Evolutionary conservation across 257 asterid species (phyloP), one percentile per base, ranked within the genome.

Genomic region (Penstemon newberryi): DNA sequence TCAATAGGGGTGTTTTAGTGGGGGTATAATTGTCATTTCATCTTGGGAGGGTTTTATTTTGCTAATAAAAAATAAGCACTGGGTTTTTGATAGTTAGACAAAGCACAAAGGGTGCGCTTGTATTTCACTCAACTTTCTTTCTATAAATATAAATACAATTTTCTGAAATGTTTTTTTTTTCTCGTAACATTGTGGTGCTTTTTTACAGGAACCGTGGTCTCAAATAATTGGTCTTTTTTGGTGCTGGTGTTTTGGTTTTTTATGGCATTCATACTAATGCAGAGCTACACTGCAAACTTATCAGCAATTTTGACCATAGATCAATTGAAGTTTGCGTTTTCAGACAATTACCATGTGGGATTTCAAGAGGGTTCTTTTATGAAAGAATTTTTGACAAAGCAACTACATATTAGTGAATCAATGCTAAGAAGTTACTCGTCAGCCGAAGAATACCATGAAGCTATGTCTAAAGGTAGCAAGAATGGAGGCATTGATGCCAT

Each of bases 271-370:
- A 62, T 83, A 57, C 64, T 80, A 18, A 78, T 75, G 80, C 86
- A 80, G 71, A 80, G 86, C 68, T 80, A 75, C 69, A 83, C 84
- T 3, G 84, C 86, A 0, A 83, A 68, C 36, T 40, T 83, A 9
- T 75, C 83, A 4, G 66, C 84, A 13, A 81, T 84, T 62, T 64
- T 81, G 46, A 84, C 89, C 0, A 76, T 78, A 1, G 82, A 78
- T 69, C 89, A 78, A 52, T 56, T 84, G 15, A 49, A 73, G 7
- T 77, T 77, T 37, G 72, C 61, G 7, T 53, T 73, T 69, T 73
- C 81, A 1, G 73, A 76, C 5, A 60, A 77, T 9, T 63, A 64
- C 19, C 13, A 60, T 36, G 63, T 79, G 15, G 87, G 87, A 15
- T 71, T 8, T 72, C 80, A 79, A 6, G 70, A 61, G 44, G 85